phyloP scores from a whole-genome alignment of 1,284 basidiomycete species.

The Sanghuangporus sanghuang region DNA sequence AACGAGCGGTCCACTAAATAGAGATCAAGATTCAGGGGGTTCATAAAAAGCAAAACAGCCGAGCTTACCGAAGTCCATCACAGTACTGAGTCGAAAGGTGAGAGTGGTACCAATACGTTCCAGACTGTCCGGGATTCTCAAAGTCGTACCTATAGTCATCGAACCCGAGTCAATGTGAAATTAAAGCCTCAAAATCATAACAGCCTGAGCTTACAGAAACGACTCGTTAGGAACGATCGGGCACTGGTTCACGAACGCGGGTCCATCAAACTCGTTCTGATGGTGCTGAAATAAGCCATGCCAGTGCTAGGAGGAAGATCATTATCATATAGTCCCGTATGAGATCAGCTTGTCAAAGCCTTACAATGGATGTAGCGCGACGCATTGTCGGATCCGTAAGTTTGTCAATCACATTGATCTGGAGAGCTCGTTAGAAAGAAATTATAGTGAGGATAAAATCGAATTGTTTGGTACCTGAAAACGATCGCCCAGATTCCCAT shows the following conservation, averaged over 20 bases:
- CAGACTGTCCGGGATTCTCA: slow-evolving; percentile 28
- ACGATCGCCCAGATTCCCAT: slow-evolving; percentile 29
- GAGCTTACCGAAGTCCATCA: slow-evolving; percentile 30
- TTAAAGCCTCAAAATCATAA: neutral
- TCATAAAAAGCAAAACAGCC: slow-evolving; percentile 5
- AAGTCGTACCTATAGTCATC: slow-evolving; percentile 21
- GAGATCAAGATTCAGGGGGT: slow-evolving; percentile 19
- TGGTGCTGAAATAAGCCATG: slow-evolving; percentile 28
- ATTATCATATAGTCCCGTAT: neutral
- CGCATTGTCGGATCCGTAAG: slow-evolving; percentile 22
- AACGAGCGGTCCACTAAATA: slow-evolving; percentile 30
- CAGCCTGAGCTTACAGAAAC: slow-evolving; percentile 19
- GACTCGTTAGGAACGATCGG: slow-evolving; percentile 26
- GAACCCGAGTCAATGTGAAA: neutral
- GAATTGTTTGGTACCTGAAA: slow-evolving; percentile 19
- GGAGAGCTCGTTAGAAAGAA: neutral
- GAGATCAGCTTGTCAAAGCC: neutral
- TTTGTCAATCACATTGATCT: slow-evolving; percentile 23
- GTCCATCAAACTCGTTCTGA: slow-evolving; percentile 34
- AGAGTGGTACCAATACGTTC: slow-evolving; percentile 25
- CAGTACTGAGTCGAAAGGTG: slow-evolving; percentile 37
- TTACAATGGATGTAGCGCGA: slow-evolving; percentile 25
- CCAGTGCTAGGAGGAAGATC: slow-evolving; percentile 21
- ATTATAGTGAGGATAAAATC: neutral
- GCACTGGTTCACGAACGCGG: slow-evolving; percentile 35